Evolutionary conservation across 2,329 filamentous ascomycete genomes (phyloP).

Genomic region (Aspergillus alliaceus): DNA sequence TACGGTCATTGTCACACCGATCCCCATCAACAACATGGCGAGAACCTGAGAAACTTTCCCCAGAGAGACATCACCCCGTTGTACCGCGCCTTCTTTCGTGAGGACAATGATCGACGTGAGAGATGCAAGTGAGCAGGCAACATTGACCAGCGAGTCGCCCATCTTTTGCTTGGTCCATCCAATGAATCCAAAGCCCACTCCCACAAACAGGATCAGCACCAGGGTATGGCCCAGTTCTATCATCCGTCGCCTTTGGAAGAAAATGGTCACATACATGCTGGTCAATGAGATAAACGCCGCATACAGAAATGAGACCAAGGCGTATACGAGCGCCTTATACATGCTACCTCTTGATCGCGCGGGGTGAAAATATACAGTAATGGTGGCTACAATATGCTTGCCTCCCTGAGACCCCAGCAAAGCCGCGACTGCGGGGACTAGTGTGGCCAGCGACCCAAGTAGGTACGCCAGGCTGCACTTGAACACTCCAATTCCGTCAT

Average conservation of each 20-base stretch:
- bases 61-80: slow-evolving; percentile 76
- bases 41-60: slow-evolving; percentile 79
- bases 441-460: slow-evolving; percentile 81
- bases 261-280: slow-evolving; percentile 84
- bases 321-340: slow-evolving; percentile 79
- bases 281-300: slow-evolving; percentile 72
- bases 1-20: slow-evolving; percentile 68
- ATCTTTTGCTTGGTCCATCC: slow-evolving; percentile 83
- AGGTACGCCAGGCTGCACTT: slow-evolving; percentile 92
- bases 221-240: slow-evolving; percentile 72
- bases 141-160: slow-evolving; percentile 77
- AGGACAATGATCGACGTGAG: slow-evolving; percentile 86
- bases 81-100: slow-evolving; percentile 87
- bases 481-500: slow-evolving; percentile 74
- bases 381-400: slow-evolving; percentile 89
- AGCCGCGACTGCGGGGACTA: slow-evolving; percentile 69
- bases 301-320: slow-evolving; percentile 75
- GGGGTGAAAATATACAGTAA: slow-evolving; percentile 94
- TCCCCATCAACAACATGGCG: slow-evolving; percentile 78
- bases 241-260: slow-evolving; percentile 66
- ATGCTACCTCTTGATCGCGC: slow-evolving; percentile 87
- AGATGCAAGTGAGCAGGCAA: slow-evolving; percentile 80
- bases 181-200: slow-evolving; percentile 81
- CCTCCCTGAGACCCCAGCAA: slow-evolving; percentile 82
- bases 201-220: slow-evolving; percentile 79